These are phyloP conservation scores for Trifolium dubium DNA, from an alignment of 306 rosid species.

Conservation along the genomic window DNA sequence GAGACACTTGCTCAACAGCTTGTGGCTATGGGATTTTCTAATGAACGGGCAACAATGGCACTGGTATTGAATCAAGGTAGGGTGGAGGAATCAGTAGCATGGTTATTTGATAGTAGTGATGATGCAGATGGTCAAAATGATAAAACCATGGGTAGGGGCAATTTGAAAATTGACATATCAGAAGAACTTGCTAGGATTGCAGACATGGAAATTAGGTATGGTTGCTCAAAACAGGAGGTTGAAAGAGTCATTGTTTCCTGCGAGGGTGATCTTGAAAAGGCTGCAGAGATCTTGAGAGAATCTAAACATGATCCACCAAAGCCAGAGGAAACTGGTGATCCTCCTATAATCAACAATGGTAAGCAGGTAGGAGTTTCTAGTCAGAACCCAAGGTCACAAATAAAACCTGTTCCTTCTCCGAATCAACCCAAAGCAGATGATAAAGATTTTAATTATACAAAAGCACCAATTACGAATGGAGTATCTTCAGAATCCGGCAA, in stretches of 20 bases:
- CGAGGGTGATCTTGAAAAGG: constrained; percentile 93
- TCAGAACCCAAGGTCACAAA: constrained; percentile 63
- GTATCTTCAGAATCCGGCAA: constrained; percentile 63
- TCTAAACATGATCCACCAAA: constrained; percentile 68
- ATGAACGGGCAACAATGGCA: constrained; percentile 87
- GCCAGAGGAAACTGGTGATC: constrained; percentile 86
- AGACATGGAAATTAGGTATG: constrained; percentile 66
- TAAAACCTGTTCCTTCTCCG: constrained; percentile 53
- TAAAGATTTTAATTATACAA: constrained; percentile 82
- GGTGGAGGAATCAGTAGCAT: constrained; percentile 86
- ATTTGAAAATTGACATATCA: constrained; percentile 93
- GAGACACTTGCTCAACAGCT: constrained; percentile 90
- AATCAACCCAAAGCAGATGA: constrained; percentile 75
- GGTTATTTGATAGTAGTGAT: constrained; percentile 82
- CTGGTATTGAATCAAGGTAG: constrained; percentile 86
- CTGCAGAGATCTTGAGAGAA: constrained; percentile 73
- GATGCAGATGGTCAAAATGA: constrained; percentile 60
- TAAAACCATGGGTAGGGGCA: constrained; percentile 55
- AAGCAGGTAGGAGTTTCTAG: constrained; percentile 60
- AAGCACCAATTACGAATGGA: constrained; percentile 55
- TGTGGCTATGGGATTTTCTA: constrained; percentile 90
- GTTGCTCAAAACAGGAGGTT: constrained; percentile 90
- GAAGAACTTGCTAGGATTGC: constrained; percentile 82
- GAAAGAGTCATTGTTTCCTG: constrained; percentile 84
- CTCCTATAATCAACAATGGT: constrained; percentile 59